Percentiles rank a stretch among this genome's conserved stretches.
Conservation (phyloP, 2,329 filamentous ascomycete genomes). For the Trichoderma aggressivum region DNA sequence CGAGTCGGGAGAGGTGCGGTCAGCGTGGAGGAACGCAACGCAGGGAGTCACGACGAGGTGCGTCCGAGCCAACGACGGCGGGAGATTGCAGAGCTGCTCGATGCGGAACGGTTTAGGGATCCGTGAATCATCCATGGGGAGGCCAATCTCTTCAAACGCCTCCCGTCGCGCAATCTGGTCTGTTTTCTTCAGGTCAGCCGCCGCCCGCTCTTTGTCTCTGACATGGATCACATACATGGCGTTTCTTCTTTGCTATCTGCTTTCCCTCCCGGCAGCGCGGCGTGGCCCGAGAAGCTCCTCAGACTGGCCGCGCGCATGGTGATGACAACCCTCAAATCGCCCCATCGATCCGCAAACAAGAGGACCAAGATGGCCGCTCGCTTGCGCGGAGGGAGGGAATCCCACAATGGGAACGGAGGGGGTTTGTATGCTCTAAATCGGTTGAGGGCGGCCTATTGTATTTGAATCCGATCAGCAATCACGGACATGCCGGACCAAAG, state of each 20-base stretch:
- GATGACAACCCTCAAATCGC: constrained; percentile 70
- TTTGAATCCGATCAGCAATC: neutral
- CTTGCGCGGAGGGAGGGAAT: constrained; percentile 58
- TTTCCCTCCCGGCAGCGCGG: constrained; percentile 79
- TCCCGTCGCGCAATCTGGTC: constrained; percentile 85
- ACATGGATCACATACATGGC: constrained; percentile 48
- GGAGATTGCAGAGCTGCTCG: constrained; percentile 83
- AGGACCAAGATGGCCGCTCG: constrained; percentile 85
- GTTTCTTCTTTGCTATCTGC: constrained; percentile 56
- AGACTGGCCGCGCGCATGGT: constrained; percentile 64
- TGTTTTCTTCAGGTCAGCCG: constrained; percentile 31
- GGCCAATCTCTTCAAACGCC: constrained; percentile 88
- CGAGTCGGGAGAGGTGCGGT: constrained; percentile 39
- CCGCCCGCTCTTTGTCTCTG: neutral
- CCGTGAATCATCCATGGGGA: constrained; percentile 66
- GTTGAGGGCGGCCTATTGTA: constrained; percentile 52
- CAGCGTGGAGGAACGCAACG: constrained; percentile 71
- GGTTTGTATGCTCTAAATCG: constrained; percentile 59
- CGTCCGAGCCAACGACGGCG: constrained; percentile 69
- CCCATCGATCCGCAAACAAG: constrained; percentile 78
- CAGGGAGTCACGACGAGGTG: constrained; percentile 72
- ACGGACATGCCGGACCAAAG: neutral
- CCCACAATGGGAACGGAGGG: constrained; percentile 60
- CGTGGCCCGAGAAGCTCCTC: constrained; percentile 75
- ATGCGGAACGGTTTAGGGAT: constrained; percentile 76